Percentiles rank a stretch among this genome's conserved stretches.
phyloP scores from a whole-genome alignment of 2,329 filamentous ascomycete genomes.

The Monosporascus sp. region DNA sequence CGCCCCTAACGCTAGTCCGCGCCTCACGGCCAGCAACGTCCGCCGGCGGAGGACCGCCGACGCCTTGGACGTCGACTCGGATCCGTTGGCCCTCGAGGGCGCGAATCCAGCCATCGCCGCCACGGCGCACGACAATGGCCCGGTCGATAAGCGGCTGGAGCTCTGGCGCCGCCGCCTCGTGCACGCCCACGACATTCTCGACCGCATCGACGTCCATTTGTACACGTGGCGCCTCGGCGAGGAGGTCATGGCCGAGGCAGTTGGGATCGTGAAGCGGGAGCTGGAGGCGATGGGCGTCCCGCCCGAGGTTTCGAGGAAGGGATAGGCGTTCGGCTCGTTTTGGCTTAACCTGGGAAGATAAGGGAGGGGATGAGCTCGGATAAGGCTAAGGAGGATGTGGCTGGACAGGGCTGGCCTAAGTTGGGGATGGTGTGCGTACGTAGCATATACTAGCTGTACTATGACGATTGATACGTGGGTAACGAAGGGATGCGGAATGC shows the following conservation, averaged over 20 bases:
- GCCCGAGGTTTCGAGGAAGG: not conserved
- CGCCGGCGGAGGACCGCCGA: slow-evolving; percentile 30
- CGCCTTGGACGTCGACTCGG: slow-evolving; percentile 34
- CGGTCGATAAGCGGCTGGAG: slow-evolving; percentile 56
- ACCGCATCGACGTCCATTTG: slow-evolving; percentile 60
- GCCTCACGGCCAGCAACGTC: slow-evolving; percentile 12
- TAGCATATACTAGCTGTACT: too few relatives aligned
- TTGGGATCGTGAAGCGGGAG: slow-evolving; percentile 56
- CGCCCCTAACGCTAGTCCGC: slow-evolving; percentile 26
- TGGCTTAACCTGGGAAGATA: too few relatives aligned
- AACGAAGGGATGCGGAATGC: too few relatives aligned
- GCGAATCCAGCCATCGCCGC: slow-evolving; percentile 6
- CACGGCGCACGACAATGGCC: slow-evolving; percentile 35
- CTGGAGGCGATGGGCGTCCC: slow-evolving; percentile 35
- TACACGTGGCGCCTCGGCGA: slow-evolving; percentile 69
- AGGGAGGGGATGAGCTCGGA: too few relatives aligned
- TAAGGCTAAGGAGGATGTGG: too few relatives aligned
- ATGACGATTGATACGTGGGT: too few relatives aligned
- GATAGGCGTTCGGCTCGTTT: not conserved
- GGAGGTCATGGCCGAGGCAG: slow-evolving; percentile 64
- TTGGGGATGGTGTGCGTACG: too few relatives aligned
- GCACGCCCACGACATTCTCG: slow-evolving; percentile 57
- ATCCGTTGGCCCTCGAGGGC: slow-evolving; percentile 30
- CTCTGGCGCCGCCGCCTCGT: slow-evolving; percentile 66
- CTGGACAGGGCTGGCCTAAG: too few relatives aligned